Evolutionary conservation across 768 basidiomycete genomes (phyloP), one percentile per base, ranked within the genome.

Genomic region (Leucocoprinus birnbaumii): DNA sequence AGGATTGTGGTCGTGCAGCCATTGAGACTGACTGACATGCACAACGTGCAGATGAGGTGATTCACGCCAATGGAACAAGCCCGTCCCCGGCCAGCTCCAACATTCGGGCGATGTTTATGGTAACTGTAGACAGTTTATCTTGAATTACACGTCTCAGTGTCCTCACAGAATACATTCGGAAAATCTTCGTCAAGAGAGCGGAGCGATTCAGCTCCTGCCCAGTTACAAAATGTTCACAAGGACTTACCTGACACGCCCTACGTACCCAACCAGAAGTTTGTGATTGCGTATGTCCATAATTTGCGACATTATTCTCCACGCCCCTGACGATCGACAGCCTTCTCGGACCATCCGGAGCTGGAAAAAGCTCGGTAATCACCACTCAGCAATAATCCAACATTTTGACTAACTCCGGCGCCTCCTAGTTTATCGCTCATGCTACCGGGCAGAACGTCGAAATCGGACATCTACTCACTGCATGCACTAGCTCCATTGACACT

Each of bases 401-500:
- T 21, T 18, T 4, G 16, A n/a, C 47, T 48, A 18, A 55, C 10
- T 14, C n/a, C 16, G 19, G 5, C 31, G 11, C 11, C 11, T 31
- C 14, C 10, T 14, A 55, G 54, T 55, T 55, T 14, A 55, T 55
- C 45, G 54, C 54, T 2, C 54, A 55, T 48, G 54, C 54, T 1
- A 55, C 54, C 6, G 54, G 54, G 1, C 54, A 55, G n/a, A 49
- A 43, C 18, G 54, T 55, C 54, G 48, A 49, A 26, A 49, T 55
- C 9, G 54, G 54, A 14, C 54, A 55, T 34, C n/a, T 49, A 1
- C 54, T 55, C 19, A 42, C 54, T 1, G 47, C 54, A 2, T 55
- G 54, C 27, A 55, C 54, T 1, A 37, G 44, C 21, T 43, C 40
- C 3, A 49, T 55, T 22, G 54, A 55, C 16, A 49, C 47, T 6